Evolutionary conservation across 192 early-diverging fungal species (phyloP), one percentile per base, ranked within the genome.

Genomic region (Backusella luteola): DNA sequence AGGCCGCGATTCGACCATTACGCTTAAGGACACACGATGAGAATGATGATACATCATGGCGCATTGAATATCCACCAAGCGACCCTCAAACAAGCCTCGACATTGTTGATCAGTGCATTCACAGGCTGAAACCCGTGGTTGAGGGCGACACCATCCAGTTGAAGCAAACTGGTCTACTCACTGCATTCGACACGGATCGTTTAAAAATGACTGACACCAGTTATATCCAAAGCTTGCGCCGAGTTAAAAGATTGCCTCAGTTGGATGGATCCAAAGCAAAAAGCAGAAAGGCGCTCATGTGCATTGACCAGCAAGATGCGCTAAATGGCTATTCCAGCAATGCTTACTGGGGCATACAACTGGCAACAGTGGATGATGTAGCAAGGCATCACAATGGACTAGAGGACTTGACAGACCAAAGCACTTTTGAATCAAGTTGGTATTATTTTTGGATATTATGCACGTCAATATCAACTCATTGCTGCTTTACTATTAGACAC

Each of bases 1-100:
- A 67, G 69, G 8, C 77, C 32, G 5, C 63, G 41, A 23, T 80
- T 83, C 23, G 85, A 83, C 68, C 82, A 79, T 69, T 78, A 68
- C 11, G 77, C 82, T 8, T 85, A 88, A 70, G 76, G 79, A 17
- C 85, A 88, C 53, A 6, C 0, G n/a, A 23, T 0, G n/a, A 26
- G 21, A 21, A 26, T 3, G n/a, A 21, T 21, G 8, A 69, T 8
- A 39, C 35, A 4, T 4, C 36, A 7, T 80, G 79, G 79, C 52
- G 44, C 0, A 38, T 80, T 6, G 79, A 80, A 32, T 34, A 76
- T 32, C 70, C 79, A 1, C 49, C 56, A 23, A 23, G 52, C 1
- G 39, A 35, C 4, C 69, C 75, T 0, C 71, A 80, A 8, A 71
- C 69, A 9, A 66, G 46, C 8, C 56, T 76, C 1, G 76, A 80